Percentiles rank a stretch among this genome's conserved stretches.
phyloP scores from a whole-genome alignment of 306 rosid genomes.

The Psophocarpus tetragonolobus region DNA sequence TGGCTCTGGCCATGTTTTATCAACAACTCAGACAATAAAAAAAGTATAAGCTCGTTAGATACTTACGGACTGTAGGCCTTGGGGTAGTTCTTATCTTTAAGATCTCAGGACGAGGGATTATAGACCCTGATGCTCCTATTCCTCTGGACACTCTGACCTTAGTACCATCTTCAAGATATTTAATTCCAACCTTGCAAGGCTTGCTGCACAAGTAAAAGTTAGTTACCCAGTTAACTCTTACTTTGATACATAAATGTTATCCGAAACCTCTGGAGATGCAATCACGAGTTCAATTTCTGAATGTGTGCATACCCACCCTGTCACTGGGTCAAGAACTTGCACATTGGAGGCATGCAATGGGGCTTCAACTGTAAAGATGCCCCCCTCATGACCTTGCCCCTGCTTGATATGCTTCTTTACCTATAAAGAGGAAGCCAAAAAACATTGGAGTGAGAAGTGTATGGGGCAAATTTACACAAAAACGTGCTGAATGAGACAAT shows the following conservation, averaged over 20 bases:
- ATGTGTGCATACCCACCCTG: constrained; percentile 70
- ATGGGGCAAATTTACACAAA: background rate
- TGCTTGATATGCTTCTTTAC: constrained; percentile 92
- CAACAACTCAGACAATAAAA: constrained; percentile 14
- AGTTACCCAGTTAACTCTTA: background rate
- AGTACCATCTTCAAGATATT: constrained; percentile 85
- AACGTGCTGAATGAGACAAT: background rate
- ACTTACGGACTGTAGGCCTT: constrained; percentile 74
- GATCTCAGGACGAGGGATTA: constrained; percentile 86
- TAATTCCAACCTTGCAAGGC: constrained; percentile 80
- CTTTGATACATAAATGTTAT: background rate
- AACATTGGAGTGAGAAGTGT: background rate
- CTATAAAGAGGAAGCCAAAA: constrained; percentile 35
- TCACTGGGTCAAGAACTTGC: constrained; percentile 79
- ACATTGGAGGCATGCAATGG: constrained; percentile 88
- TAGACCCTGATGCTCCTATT: constrained; percentile 71
- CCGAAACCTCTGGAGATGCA: constrained; percentile 9
- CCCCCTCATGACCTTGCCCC: constrained; percentile 96
- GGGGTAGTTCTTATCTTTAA: constrained; percentile 83
- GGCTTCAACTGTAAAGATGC: constrained; percentile 90
- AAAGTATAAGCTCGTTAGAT: constrained; percentile 27
- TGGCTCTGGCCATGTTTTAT: background rate
- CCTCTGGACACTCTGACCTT: constrained; percentile 91
- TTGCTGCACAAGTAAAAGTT: constrained; percentile 53
- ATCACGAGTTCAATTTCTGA: background rate